Evolutionary conservation across 176 grass and related monocot species (phyloP).

Genomic region (Cenchrus purpureus): DNA sequence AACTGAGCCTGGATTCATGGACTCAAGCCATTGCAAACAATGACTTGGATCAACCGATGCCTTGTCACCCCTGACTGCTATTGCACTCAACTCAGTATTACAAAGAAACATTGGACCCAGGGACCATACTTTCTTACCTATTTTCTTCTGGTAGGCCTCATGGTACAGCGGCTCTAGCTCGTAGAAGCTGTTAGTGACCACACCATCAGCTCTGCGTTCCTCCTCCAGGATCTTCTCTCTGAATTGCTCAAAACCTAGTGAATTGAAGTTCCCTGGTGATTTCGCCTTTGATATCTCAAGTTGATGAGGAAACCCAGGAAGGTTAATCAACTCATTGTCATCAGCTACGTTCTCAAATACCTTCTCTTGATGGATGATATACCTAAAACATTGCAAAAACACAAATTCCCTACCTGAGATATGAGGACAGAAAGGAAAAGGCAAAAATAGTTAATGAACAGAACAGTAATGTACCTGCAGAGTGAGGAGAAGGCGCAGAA

Average conservation of each 20-base stretch:
- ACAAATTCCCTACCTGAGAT: neutral
- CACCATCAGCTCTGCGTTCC: slow-evolving; percentile 24
- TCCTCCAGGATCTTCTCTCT: slow-evolving; percentile 1
- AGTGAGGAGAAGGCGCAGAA: slow-evolving; percentile 48
- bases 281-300: slow-evolving; percentile 32
- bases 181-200: slow-evolving; percentile 49
- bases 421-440: neutral
- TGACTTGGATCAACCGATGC: slow-evolving; percentile 16
- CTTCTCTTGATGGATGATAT: slow-evolving; percentile 34
- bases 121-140: slow-evolving; percentile 35
- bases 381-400: slow-evolving; percentile 1
- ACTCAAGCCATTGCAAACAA: slow-evolving; percentile 49
- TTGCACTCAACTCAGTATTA: neutral
- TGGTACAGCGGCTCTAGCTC: slow-evolving; percentile 40
- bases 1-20: slow-evolving; percentile 16
- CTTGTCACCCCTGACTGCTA: slow-evolving; percentile 33
- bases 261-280: slow-evolving; percentile 25
- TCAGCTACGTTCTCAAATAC: slow-evolving; percentile 16
- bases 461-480: slow-evolving; percentile 21
- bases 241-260: slow-evolving; percentile 32
- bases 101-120: slow-evolving; percentile 46
- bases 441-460: neutral
- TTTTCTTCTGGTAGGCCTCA: slow-evolving; percentile 23
- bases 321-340: slow-evolving; percentile 16
- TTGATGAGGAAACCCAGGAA: slow-evolving; percentile 27